Conservation (phyloP, 2,329 filamentous ascomycete species). For the Aspergillus pseudonomiae region DNA sequence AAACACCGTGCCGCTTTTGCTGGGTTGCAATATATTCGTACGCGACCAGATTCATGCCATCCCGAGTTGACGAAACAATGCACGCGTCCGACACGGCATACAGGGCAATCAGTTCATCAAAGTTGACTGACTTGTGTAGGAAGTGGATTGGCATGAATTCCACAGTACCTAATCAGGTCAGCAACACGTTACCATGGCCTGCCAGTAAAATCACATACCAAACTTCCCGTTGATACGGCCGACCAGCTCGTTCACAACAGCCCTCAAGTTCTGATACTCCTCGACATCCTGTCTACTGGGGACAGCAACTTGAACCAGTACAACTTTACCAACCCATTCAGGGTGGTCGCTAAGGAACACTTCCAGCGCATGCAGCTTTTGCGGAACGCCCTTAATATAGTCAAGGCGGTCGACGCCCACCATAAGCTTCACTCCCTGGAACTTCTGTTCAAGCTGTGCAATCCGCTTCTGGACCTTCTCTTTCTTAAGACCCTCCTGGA, state of each 20-base stretch:
- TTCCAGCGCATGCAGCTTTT: constrained; percentile 94
- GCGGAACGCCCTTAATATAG: constrained; percentile 98
- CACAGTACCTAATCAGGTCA: constrained; percentile 67
- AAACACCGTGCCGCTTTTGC: constrained; percentile 82
- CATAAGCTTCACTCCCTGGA: constrained; percentile 93
- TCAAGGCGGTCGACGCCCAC: constrained; percentile 95
- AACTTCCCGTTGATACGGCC: constrained; percentile 89
- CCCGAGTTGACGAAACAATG: constrained; percentile 90
- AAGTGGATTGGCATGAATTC: constrained; percentile 99
- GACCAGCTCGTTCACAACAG: constrained; percentile 94
- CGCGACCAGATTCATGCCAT: constrained; percentile 98
- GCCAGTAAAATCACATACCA: constrained; percentile 15
- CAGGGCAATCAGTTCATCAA: constrained; percentile 90
- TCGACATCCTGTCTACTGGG: constrained; percentile 95
- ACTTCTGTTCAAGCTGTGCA: constrained; percentile 80
- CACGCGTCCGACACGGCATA: constrained; percentile 93
- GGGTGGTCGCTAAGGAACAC: constrained; percentile 96
- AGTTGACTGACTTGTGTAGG: constrained; percentile 92
- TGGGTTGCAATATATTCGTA: constrained; percentile 98
- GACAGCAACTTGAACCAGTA: constrained; percentile 93
- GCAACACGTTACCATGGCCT: neutral
- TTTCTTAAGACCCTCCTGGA: constrained; percentile 83
- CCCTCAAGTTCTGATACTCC: constrained; percentile 94
- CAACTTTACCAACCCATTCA: constrained; percentile 97
- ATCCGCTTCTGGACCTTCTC: constrained; percentile 87